Evolutionary conservation across 768 basidiomycete species (phyloP), one percentile per base, ranked within the genome.

Genomic region (Mycena leptocephala): DNA sequence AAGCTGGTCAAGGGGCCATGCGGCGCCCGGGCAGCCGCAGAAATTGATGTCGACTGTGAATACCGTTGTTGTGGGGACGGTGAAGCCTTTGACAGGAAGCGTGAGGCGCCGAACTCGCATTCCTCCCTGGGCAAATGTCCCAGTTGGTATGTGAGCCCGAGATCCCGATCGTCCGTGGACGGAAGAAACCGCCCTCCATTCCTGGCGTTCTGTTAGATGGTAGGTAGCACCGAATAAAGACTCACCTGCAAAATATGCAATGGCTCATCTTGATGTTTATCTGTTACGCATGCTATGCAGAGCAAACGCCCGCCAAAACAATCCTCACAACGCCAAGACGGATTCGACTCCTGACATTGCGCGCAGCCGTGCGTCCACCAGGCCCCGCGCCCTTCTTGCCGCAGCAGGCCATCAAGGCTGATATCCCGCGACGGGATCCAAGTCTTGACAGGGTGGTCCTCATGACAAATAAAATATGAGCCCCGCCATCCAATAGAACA

Each of bases 41-140:
- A 80, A 81, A 35, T 77, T 67, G 8, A 82, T 32, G 3, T 66
- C 14, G 3, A 84, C 18, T 10, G 53, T 84, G 83, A 7, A 83
- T 64, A 7, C 77, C 77, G 56, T 81, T n/a, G n/a, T n/a, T n/a
- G n/a, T n/a, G n/a, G n/a, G n/a, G n/a, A n/a, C n/a, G n/a, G n/a
- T n/a, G n/a, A n/a, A n/a, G n/a, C n/a, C 70, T 5, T 59, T 41
- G 2, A 59, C 7, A 9, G 24, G 28, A 16, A 75, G 10, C 65
- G 11, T 73, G 58, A 61, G n/a, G n/a, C n/a, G n/a, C n/a, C n/a
- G n/a, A n/a, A n/a, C n/a, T n/a, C n/a, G 18, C 81, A 81, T 22
- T 37, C n/a, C 9, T 55, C 58, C 10, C 66, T 53, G 18, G 28
- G 11, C 8, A 37, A 41, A 68, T 82, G 82, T 7, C 82, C 82